phyloP scores from a whole-genome alignment of 208 protist genomes.

The Histomonas meleagridis region DNA sequence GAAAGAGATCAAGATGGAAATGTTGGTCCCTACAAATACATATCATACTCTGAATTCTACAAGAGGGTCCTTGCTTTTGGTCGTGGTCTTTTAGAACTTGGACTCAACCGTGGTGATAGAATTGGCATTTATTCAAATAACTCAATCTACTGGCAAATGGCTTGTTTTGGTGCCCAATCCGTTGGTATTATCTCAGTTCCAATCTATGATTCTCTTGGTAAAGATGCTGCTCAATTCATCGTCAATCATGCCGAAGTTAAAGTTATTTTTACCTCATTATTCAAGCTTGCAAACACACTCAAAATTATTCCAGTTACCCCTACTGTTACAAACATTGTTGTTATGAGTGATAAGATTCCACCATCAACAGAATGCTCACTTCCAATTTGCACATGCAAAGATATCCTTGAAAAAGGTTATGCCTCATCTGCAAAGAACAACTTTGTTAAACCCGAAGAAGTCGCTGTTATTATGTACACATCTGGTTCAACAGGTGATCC shows the following conservation, averaged over 20 bases:
- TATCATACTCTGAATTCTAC: not conserved
- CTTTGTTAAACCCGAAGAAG: not conserved
- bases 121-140: constrained; percentile 23
- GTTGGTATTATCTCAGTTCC: constrained; percentile 32
- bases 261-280: constrained; percentile 8
- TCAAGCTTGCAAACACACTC: not conserved
- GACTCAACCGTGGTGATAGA: not conserved
- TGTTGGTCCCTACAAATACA: not conserved
- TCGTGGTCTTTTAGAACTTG: not conserved
- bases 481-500: not conserved
- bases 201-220: constrained; percentile 40
- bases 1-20: not conserved
- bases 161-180: not conserved
- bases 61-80: not conserved
- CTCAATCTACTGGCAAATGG: not conserved
- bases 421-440: not conserved
- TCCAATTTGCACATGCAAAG: not conserved
- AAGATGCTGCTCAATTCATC: constrained; percentile 40
- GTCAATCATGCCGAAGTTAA: constrained; percentile 37
- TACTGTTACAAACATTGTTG: not conserved
- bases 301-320: not conserved
- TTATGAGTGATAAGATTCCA: not conserved
- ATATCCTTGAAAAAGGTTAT: not conserved
- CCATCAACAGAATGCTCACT: not conserved
- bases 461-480: constrained; percentile 9